Base-by-base conservation (phyloP, 192 early-diverging fungal genomes). In the Backusella westeae region DNA sequence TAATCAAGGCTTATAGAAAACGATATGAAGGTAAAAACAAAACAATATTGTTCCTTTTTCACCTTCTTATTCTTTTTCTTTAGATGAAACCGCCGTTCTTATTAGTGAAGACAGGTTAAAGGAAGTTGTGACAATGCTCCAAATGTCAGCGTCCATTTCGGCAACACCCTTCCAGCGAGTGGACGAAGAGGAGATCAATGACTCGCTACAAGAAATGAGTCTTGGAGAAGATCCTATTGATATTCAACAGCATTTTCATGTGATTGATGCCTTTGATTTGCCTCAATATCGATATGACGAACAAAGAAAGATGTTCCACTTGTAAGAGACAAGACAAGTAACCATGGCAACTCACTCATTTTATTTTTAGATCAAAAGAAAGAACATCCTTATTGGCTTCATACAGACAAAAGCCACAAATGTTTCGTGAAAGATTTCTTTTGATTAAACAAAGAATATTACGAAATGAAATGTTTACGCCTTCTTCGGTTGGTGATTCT, bases 401-500 rank as follows among this genome's bases (percentile, higher is more conserved):
- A 12, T 89, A 93, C 2, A 83, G 83, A 6, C 83, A 89, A 41
- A 93, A 94, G 73, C 84, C 89, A 3, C 85, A 88, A 0, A 81
- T 94, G 77, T 93, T 90, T 72, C 80, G 92, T 42, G 94, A 94
- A 59, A 88, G 96, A 53, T 94, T 89, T 80, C 90, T 97, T 42
- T 68, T 96, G 21, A 69, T 98, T 1, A 86, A 87, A 63, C 95
- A 98, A 75, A 82, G 96, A 3, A 82, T 96, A 1, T 74, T 97
- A 82, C 85, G 95, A 21, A 94, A 96, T 76, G 93, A 94, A 67
- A 83, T 87, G 66, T 97, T 97, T 81, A 83, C 89, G 36, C 85
- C 90, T 15, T 85, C 93, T 0, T 83, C 91, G 0, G 89, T 93
- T 76, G 70, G 72, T 29, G 44, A 71, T 21, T 74, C 39, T 9